Evolutionary conservation across 306 rosid genomes (phyloP).

Genomic region (Mimosa pudica): DNA sequence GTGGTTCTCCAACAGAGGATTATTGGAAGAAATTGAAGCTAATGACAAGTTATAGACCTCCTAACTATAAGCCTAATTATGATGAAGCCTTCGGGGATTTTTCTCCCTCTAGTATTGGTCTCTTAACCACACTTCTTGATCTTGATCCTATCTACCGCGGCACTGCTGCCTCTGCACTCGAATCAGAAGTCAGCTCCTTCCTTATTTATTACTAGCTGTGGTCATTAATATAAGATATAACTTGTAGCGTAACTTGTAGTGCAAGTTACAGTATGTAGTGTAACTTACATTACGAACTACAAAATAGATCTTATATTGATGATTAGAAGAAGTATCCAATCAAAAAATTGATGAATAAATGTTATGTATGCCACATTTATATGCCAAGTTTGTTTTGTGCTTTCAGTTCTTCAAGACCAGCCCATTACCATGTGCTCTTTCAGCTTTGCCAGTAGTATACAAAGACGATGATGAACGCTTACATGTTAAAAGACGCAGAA

Average conservation of each 20-base stretch:
- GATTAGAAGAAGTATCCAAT: too few species aligned
- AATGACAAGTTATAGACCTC: conserved; percentile 52
- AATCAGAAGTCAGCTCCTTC: conserved; percentile 37
- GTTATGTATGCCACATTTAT: background rate
- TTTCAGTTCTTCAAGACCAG: conserved; percentile 47
- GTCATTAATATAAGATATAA: too few species aligned
- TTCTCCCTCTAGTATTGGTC: conserved; percentile 36
- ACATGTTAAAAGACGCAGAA: conserved; percentile 40
- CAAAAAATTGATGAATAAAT: background rate
- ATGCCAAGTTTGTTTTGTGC: background rate
- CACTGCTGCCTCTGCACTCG: conserved; percentile 45
- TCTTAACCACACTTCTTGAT: conserved; percentile 45
- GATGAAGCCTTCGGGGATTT: conserved; percentile 31
- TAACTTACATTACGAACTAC: too few species aligned
- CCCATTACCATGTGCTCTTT: conserved; percentile 40
- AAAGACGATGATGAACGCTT: conserved; percentile 40
- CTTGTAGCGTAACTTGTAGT: too few species aligned
- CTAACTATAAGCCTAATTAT: conserved; percentile 40
- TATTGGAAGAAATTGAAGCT: conserved; percentile 63
- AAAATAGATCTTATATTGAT: too few species aligned
- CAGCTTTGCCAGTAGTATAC: conserved; percentile 38
- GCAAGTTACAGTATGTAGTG: too few species aligned
- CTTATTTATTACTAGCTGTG: background rate
- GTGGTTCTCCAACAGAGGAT: conserved; percentile 75
- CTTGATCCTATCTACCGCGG: conserved; percentile 42